phyloP scores from a whole-genome alignment of 257 asterid species.

The Euphrasia confusa region DNA sequence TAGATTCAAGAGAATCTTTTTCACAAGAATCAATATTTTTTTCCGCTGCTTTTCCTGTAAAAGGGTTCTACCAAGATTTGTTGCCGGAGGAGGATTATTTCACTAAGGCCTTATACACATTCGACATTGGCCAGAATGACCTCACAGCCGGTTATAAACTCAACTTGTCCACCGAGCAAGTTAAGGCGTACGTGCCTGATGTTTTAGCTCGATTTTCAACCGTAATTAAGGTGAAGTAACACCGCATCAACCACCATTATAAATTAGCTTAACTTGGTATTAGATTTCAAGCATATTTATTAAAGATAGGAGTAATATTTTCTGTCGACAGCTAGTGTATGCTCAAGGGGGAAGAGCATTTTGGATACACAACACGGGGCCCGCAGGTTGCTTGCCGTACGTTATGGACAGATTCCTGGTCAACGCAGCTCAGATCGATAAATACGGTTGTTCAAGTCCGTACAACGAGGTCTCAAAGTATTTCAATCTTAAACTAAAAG shows the following conservation, averaged over 20 bases:
- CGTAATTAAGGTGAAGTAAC: slow-evolving; percentile 45
- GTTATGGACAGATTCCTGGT: slow-evolving; percentile 55
- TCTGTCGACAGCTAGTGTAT: slow-evolving; percentile 36
- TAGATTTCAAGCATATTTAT: not conserved
- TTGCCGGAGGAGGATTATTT: slow-evolving; percentile 47
- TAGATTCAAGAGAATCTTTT: no score
- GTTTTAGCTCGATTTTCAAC: slow-evolving; percentile 44
- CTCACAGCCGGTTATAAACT: slow-evolving; percentile 71
- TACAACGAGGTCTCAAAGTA: slow-evolving; percentile 61
- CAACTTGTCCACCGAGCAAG: slow-evolving; percentile 58
- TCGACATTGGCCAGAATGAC: slow-evolving; percentile 85
- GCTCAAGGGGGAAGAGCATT: slow-evolving; percentile 57
- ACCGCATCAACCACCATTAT: not conserved
- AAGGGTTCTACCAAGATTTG: slow-evolving; percentile 35
- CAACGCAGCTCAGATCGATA: slow-evolving; percentile 55
- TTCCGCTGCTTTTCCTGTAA: not conserved
- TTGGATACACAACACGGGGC: slow-evolving; percentile 84
- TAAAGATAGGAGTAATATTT: not conserved
- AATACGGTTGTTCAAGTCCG: slow-evolving; percentile 58
- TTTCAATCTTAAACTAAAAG: slow-evolving; percentile 53
- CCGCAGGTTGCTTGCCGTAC: slow-evolving; percentile 68
- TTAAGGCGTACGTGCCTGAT: slow-evolving; percentile 67
- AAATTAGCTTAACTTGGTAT: not conserved
- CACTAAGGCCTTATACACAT: slow-evolving; percentile 53
- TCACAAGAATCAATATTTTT: no score